phyloP scores from a whole-genome alignment of 371 early-diverging fungal genomes.

The Phascolomyces articulosus region DNA sequence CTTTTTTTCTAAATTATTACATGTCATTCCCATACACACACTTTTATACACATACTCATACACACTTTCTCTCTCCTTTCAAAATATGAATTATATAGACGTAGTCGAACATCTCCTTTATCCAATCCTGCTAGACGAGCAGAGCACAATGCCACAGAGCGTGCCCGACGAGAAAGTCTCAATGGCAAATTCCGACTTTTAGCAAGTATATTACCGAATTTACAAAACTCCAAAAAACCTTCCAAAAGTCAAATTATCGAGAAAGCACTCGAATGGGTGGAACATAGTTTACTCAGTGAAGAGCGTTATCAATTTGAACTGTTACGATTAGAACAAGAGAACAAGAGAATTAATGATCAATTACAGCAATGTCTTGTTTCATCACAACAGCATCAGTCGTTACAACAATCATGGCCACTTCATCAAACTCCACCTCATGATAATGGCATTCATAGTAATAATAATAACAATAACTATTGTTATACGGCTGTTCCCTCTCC shows the following conservation, averaged over 20 bases:
- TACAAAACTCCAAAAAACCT: slow-evolving; percentile 62
- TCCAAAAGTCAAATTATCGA: slow-evolving; percentile 73
- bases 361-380: neutral
- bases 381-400: slow-evolving; percentile 11
- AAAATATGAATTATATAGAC: neutral
- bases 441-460: neutral
- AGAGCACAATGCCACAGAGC: slow-evolving; percentile 75
- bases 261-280: slow-evolving; percentile 60
- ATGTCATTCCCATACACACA: no score
- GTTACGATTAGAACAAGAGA: slow-evolving; percentile 35
- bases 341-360: slow-evolving; percentile 20
- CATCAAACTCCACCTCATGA: neutral
- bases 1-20: no score
- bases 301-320: slow-evolving; percentile 33
- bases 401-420: neutral
- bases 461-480: neutral
- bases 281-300: slow-evolving; percentile 33
- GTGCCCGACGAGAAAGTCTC: slow-evolving; percentile 72
- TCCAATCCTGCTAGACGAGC: slow-evolving; percentile 45
- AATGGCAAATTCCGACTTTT: slow-evolving; percentile 70
- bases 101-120: slow-evolving; percentile 1
- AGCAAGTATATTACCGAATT: slow-evolving; percentile 66
- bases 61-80: no score
- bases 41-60: no score
- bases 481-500: neutral